Percentiles rank a stretch among this genome's conserved stretches.
These are phyloP conservation scores for Zygosaccharomyces lentus DNA, from an alignment of 805 yeast species.

Conservation along the genomic window DNA sequence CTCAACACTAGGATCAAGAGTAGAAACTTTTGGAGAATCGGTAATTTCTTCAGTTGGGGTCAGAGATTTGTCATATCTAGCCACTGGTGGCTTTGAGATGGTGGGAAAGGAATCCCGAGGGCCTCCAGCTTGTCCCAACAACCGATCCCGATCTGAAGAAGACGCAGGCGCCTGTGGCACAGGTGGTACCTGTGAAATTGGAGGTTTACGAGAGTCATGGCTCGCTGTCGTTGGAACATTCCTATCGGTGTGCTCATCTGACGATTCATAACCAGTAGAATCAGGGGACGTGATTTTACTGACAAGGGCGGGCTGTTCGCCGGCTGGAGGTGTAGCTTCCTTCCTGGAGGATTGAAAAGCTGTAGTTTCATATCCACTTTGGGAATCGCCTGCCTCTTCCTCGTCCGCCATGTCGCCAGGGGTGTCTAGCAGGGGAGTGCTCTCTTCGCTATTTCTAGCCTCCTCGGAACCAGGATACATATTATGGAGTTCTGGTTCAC, in stretches of 20 bases:
- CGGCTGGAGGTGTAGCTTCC: background rate
- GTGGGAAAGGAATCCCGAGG: background rate
- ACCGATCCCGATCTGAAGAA: background rate
- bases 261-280: conserved; percentile 20
- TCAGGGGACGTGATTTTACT: background rate
- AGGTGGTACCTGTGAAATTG: background rate
- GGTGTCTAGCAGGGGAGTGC: conserved; percentile 23
- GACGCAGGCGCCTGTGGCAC: background rate
- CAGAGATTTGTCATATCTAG: background rate
- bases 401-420: conserved; percentile 75
- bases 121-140: background rate
- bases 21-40: background rate
- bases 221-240: background rate
- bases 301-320: background rate
- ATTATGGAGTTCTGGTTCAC: conserved; percentile 17
- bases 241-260: conserved; percentile 16
- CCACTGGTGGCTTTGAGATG: background rate
- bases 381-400: conserved; percentile 33
- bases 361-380: conserved; percentile 5
- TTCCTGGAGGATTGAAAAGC: background rate
- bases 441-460: background rate
- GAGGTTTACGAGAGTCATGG: background rate
- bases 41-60: background rate
- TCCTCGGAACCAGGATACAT: conserved; percentile 11
- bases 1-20: background rate